phyloP scores from a whole-genome alignment of 2,329 filamentous ascomycete genomes.

The Ophiostoma piceae region DNA sequence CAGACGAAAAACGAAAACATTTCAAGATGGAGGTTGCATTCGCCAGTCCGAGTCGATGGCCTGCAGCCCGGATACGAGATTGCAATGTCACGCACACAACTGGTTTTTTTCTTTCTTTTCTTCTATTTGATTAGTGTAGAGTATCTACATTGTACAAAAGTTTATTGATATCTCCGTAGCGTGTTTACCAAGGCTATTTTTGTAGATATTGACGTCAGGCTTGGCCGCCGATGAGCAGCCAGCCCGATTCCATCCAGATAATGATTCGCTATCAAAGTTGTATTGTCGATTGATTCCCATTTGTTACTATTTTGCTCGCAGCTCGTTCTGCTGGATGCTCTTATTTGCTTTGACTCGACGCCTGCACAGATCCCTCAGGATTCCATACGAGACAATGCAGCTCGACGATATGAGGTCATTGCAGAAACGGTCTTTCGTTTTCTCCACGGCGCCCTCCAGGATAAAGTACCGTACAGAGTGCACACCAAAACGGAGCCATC shows the following conservation, averaged over 20 bases:
- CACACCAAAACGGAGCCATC: background rate
- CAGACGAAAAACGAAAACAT: background rate
- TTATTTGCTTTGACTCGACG: background rate
- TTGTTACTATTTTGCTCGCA: background rate
- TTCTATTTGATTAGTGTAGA: too few relatives aligned
- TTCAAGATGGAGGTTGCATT: conserved; percentile 6
- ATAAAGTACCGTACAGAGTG: background rate
- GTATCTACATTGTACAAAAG: too few relatives aligned
- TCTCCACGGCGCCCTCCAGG: background rate
- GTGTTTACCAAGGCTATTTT: background rate
- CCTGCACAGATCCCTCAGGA: background rate
- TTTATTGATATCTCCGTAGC: conserved; percentile 5
- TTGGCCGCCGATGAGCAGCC: background rate
- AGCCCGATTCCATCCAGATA: too few relatives aligned
- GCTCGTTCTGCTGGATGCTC: background rate
- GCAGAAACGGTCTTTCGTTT: background rate
- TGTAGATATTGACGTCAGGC: conserved; percentile 3
- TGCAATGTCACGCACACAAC: background rate
- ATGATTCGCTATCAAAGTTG: too few relatives aligned
- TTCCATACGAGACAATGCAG: background rate
- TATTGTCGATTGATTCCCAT: too few relatives aligned
- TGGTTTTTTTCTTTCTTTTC: too few relatives aligned
- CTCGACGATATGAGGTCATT: conserved; percentile 6
- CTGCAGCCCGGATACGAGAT: conserved; percentile 9
- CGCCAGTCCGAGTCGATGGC: background rate